These are phyloP conservation scores for Aegilops tauschii DNA, from an alignment of 176 grass and related monocot genomes.

Conservation along the genomic window DNA sequence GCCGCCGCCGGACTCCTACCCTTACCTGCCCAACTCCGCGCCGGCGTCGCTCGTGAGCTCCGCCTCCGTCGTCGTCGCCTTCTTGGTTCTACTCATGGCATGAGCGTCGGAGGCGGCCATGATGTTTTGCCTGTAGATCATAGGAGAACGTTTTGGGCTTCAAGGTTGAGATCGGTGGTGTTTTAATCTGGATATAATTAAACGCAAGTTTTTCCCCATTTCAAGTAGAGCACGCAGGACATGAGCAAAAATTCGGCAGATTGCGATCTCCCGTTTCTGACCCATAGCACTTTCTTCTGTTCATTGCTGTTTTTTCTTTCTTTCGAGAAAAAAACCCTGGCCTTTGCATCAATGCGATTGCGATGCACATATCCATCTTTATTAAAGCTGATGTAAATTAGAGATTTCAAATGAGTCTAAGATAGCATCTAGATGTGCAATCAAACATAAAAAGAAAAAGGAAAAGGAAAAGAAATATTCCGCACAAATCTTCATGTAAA, in stretches of 20 bases:
- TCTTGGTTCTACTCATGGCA: slow-evolving; percentile 22
- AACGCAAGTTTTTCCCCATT: not conserved
- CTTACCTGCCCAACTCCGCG: slow-evolving; percentile 64
- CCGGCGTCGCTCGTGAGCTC: not conserved
- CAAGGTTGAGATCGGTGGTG: not conserved
- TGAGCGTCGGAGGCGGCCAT: not conserved
- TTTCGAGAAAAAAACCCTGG: too few relatives aligned
- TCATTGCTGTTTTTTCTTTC: not conserved
- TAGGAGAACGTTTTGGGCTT: not conserved
- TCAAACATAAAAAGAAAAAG: too few relatives aligned
- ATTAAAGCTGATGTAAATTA: too few relatives aligned
- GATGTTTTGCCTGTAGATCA: slow-evolving; percentile 10
- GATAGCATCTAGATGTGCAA: too few relatives aligned
- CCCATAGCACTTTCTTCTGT: not conserved
- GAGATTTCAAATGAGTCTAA: not conserved
- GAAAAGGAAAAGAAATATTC: too few relatives aligned
- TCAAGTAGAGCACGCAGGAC: not conserved
- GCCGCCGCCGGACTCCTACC: slow-evolving; percentile 75
- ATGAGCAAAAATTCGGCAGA: not conserved
- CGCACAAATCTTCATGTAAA: too few relatives aligned
- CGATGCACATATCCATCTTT: too few relatives aligned
- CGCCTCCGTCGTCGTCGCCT: not conserved
- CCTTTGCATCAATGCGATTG: too few relatives aligned
- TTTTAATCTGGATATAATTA: not conserved
- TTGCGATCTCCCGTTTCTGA: not conserved